Conservation (phyloP, 495 filamentous ascomycete genomes). For the Penicillium ochrochloron region DNA sequence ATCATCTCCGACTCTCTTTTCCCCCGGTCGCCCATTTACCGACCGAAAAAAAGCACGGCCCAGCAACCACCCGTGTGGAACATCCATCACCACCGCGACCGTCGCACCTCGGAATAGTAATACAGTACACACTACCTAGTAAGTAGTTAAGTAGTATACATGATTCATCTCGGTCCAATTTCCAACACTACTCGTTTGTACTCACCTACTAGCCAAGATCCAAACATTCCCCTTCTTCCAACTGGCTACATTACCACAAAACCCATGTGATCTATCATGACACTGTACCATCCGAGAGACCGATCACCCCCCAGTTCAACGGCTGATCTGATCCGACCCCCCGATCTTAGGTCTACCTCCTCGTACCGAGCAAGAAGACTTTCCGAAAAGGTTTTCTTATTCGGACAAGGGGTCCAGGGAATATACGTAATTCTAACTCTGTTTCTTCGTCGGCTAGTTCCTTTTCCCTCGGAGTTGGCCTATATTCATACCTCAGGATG, state of each 20-base stretch:
- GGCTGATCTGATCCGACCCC: background rate
- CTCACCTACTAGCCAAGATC: slow-evolving; percentile 21
- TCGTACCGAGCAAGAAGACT: background rate
- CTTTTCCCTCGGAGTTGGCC: background rate
- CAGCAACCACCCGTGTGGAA: slow-evolving; percentile 23
- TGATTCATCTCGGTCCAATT: background rate
- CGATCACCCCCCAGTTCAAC: background rate
- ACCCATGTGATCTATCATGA: background rate
- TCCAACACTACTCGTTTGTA: slow-evolving; percentile 11
- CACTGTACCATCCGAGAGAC: background rate
- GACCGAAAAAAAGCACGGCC: slow-evolving; percentile 18
- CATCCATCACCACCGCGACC: slow-evolving; percentile 1
- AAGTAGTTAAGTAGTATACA: background rate
- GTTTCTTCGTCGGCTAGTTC: background rate
- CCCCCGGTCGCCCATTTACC: slow-evolving; percentile 5
- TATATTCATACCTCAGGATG: background rate
- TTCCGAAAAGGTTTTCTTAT: background rate
- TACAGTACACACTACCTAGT: background rate
- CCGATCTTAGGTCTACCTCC: background rate
- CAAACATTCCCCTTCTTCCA: slow-evolving; percentile 11
- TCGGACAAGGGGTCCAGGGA: background rate
- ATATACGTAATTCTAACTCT: background rate
- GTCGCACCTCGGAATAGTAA: slow-evolving; percentile 2
- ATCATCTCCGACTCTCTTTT: slow-evolving; percentile 21
- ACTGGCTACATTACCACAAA: background rate